Base-by-base conservation (phyloP, 192 early-diverging fungal species). In the Backusella sp. region DNA sequence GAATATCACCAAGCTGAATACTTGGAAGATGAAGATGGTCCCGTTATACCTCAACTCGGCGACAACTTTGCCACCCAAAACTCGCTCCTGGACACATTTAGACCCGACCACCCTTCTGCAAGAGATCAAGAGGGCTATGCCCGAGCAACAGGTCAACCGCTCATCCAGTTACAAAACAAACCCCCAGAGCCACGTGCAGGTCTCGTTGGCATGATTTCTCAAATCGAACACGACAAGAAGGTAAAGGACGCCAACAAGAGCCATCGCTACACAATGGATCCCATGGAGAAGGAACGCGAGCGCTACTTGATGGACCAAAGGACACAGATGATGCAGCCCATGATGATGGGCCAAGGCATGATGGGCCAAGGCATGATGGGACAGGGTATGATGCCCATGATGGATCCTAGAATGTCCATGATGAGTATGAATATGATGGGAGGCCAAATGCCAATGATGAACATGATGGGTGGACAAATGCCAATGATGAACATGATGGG, bases 201-300 rank as follows among this genome's bases (percentile, higher is more conserved):
- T 28, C 39, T 83, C 6, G 73, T 83, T 23, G 82, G 82, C 6
- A 77, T 83, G 76, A 83, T 83, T n/a, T 77, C 82, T 5, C 82
- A 83, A 46, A 76, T 76, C 9, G 82, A 83, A 44, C 62, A 72
- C 9, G 78, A 80, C 6, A 79, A 77, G 30, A 83, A 83, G 32
- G 73, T 72, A 37, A 75, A 72, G 34, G 68, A 62, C 7, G 28
- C 73, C 6, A 77, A 68, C 62, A 77, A 79, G 23, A 75, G 70
- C 15, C 68, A 68, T 4, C 34, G 73, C 6, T 46, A 32, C n/a
- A 73, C 80, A 35, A 62, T 77, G 59, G 78, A 79, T 44, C 36
- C 76, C 15, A 62, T 83, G 52, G 82, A 83, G 46, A 70, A 76
- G 28, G 82, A 83, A 72, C 74, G 77, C 4, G 69, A 79, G 32